Percentiles rank a stretch among this genome's conserved stretches.
phyloP scores from a whole-genome alignment of 2,329 filamentous ascomycete genomes.

The Arthrobotrys sinensis region DNA sequence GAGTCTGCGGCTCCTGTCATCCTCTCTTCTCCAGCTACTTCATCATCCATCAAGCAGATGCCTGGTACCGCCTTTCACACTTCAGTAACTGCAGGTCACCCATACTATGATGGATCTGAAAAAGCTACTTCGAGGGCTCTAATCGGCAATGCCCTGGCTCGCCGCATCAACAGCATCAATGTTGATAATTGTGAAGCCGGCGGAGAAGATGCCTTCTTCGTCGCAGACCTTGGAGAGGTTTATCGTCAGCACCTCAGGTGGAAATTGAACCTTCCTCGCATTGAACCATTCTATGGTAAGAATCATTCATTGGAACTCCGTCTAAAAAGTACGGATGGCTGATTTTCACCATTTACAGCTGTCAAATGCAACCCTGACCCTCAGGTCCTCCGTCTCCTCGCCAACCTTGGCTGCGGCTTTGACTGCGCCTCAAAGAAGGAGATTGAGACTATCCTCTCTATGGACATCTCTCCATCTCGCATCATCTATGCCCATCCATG shows the following conservation, averaged over 20 bases:
- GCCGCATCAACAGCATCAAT: conserved; percentile 86
- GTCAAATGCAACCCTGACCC: conserved; percentile 99
- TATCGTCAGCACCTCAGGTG: conserved; percentile 98
- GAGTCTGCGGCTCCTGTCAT: conserved; percentile 80
- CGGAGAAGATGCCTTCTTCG: conserved; percentile 98
- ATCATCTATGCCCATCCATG: conserved; percentile 99
- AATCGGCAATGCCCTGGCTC: conserved; percentile 88
- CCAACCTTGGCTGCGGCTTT: conserved; percentile 91
- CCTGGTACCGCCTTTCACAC: conserved; percentile 65
- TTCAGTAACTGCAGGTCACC: conserved; percentile 40
- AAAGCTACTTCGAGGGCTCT: conserved; percentile 77
- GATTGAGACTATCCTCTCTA: conserved; percentile 89
- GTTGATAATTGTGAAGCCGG: conserved; percentile 89
- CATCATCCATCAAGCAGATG: conserved; percentile 66
- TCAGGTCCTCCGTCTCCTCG: conserved; percentile 87
- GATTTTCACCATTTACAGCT: conserved; percentile 71
- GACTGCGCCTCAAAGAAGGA: conserved; percentile 98
- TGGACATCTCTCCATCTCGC: conserved; percentile 86
- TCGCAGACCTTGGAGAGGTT: conserved; percentile 96
- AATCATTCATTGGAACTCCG: conserved; percentile 47
- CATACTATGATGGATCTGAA: conserved; percentile 60
- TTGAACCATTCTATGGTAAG: conserved; percentile 96
- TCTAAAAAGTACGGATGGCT: not conserved
- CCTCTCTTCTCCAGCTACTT: conserved; percentile 67
- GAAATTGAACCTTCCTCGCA: conserved; percentile 92